Base-by-base conservation (phyloP, 2,329 filamentous ascomycete species). In the Davidsoniella virescens region DNA sequence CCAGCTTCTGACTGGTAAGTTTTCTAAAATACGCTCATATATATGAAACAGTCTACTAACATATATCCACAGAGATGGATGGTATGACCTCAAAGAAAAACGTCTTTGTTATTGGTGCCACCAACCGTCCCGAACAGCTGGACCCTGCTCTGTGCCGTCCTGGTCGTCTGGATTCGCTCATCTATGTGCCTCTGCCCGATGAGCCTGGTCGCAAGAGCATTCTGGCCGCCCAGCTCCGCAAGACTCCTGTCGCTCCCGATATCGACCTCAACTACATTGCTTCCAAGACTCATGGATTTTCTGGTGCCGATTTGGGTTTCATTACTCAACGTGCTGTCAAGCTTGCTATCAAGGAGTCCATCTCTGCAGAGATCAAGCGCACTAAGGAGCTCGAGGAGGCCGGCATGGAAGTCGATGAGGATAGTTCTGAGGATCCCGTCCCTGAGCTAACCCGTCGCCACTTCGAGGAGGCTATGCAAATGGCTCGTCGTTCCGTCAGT, bases 61-160 rank as follows among this genome's bases (percentile, higher is more conserved):
- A 42, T 49, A 9, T 44, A 26, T 18, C 9, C 17, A 14, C 55
- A 84, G 87, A 96, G 78, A 95, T 96, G 90, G 90, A 96, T 59
- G 90, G 90, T 61, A 96, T 96, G 90, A 96, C 90, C 43, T 95
- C 90, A 38, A 98, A 98, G 85, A 98, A 98, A 84, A 98, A 98
- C 66, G 92, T 98, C 57, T 98, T 98, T 70, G 92, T 98, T 57
- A 98, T 98, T 60, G 92, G 92, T 66, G 92, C 92, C 43, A 98
- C 92, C 68, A 98, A 98, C 75, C 79, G 92, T 72, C 92, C 92
- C 41, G 92, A 98, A 73, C 92, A 96, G 73, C 84, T 98, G 54
- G 92, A 98, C 67, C 92, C 92, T 64, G 92, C 92, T 59, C 78
- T 98, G 60, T 95, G 90, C 78, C 88, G 92, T 77, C 92, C 92